These are phyloP conservation scores for Populus simonii DNA, from an alignment of 345 rosid genomes.

Conservation along the genomic window DNA sequence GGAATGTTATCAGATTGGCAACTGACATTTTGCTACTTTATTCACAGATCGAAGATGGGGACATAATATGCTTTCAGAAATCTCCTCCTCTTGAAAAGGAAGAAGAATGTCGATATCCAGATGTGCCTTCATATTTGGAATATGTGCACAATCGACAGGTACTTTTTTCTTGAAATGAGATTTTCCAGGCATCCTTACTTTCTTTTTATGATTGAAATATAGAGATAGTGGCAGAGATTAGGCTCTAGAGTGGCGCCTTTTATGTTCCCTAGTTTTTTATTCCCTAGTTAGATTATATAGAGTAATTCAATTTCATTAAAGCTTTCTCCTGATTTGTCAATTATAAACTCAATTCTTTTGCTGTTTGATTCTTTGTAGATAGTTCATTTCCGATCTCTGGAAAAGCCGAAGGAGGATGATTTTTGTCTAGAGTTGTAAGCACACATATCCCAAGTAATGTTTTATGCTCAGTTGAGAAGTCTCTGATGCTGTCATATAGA, in stretches of 20 bases:
- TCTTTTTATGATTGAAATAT: background rate
- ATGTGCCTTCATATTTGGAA: constrained; percentile 86
- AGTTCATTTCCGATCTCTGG: constrained; percentile 84
- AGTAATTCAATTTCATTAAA: background rate
- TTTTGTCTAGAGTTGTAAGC: constrained; percentile 91
- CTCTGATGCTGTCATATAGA: background rate
- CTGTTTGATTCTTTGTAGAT: constrained; percentile 44
- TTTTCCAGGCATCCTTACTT: background rate
- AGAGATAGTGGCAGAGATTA: background rate
- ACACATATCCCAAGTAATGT: background rate
- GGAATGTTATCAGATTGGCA: background rate
- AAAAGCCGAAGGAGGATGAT: constrained; percentile 84
- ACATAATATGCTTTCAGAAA: constrained; percentile 93
- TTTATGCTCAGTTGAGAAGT: background rate
- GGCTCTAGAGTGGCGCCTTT: background rate
- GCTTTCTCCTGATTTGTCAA: background rate
- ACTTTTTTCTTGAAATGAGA: background rate
- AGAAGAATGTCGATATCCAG: constrained; percentile 58
- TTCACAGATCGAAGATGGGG: constrained; percentile 90
- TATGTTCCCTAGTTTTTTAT: background rate
- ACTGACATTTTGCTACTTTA: background rate
- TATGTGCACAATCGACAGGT: constrained; percentile 97
- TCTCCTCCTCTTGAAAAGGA: constrained; percentile 45
- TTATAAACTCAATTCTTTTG: background rate
- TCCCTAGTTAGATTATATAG: background rate